These are phyloP conservation scores for Pythium biforme DNA, from an alignment of 352 stramenopile species.

Conservation along the genomic window DNA sequence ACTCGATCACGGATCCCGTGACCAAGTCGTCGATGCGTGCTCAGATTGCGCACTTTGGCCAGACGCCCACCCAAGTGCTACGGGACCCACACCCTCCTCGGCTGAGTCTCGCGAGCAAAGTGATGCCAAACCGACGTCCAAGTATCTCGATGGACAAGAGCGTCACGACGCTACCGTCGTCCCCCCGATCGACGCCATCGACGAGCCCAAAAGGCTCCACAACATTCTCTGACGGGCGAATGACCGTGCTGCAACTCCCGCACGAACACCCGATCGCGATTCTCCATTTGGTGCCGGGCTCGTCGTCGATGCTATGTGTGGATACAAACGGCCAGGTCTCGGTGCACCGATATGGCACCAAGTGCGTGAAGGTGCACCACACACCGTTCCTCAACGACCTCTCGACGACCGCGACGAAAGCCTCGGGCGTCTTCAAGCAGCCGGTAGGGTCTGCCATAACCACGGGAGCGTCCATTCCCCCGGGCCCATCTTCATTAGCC, in stretches of 20 bases:
- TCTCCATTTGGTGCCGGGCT: conserved; percentile 42
- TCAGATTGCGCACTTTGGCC: conserved; percentile 98
- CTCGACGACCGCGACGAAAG: conserved; percentile 39
- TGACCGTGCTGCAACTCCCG: conserved; percentile 40
- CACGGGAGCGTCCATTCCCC: background rate
- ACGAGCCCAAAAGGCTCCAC: background rate
- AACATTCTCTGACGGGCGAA: conserved; percentile 2
- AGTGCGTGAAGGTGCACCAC: conserved; percentile 52
- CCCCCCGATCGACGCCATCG: background rate
- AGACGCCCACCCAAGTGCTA: conserved; percentile 97
- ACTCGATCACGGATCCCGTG: conserved; percentile 92
- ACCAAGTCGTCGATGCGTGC: conserved; percentile 93
- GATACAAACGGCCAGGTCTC: conserved; percentile 71
- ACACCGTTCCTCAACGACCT: conserved; percentile 48
- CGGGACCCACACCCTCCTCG: conserved; percentile 77
- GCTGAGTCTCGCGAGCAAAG: conserved; percentile 16
- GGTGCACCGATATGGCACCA: conserved; percentile 61
- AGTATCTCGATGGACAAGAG: conserved; percentile 7
- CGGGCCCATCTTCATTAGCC: background rate
- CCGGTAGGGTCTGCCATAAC: background rate
- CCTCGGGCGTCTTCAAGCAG: conserved; percentile 43
- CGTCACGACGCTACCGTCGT: background rate
- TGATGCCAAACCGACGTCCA: background rate
- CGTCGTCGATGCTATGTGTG: conserved; percentile 60
- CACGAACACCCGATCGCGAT: conserved; percentile 64